phyloP scores from a whole-genome alignment of 176 grass and related monocot genomes.

The Triticum monococcum region DNA sequence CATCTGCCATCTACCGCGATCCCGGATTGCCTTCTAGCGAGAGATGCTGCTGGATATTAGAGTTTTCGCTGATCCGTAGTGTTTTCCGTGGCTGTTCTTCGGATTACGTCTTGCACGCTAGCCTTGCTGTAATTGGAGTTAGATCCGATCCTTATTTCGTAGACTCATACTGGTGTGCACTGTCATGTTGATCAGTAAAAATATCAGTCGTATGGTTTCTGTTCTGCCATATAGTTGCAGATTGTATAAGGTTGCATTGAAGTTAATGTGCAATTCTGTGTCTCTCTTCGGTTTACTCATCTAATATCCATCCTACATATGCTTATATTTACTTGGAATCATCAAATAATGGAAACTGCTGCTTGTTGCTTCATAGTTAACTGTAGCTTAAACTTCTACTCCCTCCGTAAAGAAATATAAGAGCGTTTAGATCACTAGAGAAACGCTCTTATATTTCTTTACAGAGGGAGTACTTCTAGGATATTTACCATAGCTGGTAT shows the following conservation, averaged over 20 bases:
- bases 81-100: not conserved
- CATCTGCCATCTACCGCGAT: not conserved
- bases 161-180: not conserved
- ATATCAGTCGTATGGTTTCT: not conserved
- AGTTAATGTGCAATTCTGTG: not conserved
- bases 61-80: not conserved
- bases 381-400: not conserved
- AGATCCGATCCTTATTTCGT: not conserved
- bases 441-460: too few relatives aligned
- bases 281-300: not conserved
- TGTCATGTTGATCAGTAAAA: constrained; percentile 7
- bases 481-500: constrained; percentile 6
- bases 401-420: too few relatives aligned
- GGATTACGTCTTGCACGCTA: not conserved
- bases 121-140: not conserved
- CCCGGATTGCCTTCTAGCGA: not conserved
- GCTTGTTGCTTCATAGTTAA: not conserved
- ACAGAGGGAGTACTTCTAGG: not conserved
- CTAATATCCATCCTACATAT: not conserved
- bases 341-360: not conserved
- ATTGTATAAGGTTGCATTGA: not conserved
- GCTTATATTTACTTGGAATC: not conserved
- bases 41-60: not conserved
- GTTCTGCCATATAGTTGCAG: not conserved
- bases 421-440: too few relatives aligned